phyloP scores from a whole-genome alignment of 306 rosid species.

The Neltuma alba region DNA sequence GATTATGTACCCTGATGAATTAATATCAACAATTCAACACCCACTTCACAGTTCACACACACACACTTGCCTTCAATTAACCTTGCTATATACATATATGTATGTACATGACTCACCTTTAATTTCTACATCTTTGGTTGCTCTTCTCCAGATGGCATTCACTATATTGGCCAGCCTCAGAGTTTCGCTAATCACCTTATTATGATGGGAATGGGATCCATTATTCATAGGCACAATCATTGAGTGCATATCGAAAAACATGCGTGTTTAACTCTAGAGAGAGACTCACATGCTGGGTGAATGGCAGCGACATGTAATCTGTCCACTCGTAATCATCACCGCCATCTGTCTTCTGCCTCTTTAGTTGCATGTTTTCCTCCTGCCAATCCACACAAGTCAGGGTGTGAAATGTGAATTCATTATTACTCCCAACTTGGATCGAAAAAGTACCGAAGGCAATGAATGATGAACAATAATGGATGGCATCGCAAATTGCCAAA shows the following conservation, averaged over 20 bases:
- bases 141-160: slow-evolving; percentile 94
- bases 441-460: not conserved
- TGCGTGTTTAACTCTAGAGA: too few relatives aligned
- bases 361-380: slow-evolving; percentile 92
- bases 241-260: too few relatives aligned
- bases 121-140: slow-evolving; percentile 73
- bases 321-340: slow-evolving; percentile 61
- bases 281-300: slow-evolving; percentile 84
- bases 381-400: slow-evolving; percentile 25
- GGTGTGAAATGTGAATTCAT: not conserved
- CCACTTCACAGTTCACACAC: too few relatives aligned
- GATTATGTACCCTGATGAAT: slow-evolving; percentile 78
- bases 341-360: slow-evolving; percentile 54
- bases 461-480: not conserved
- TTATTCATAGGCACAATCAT: not conserved
- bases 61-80: not conserved
- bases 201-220: not conserved
- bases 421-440: not conserved
- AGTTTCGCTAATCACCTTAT: slow-evolving; percentile 94
- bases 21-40: too few relatives aligned
- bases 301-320: slow-evolving; percentile 80
- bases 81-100: too few relatives aligned
- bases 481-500: not conserved
- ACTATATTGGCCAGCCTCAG: slow-evolving; percentile 91
- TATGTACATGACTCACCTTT: slow-evolving; percentile 53